Evolutionary conservation across 345 rosid genomes (phyloP).

Genomic region (Cardamine resedifolia): DNA sequence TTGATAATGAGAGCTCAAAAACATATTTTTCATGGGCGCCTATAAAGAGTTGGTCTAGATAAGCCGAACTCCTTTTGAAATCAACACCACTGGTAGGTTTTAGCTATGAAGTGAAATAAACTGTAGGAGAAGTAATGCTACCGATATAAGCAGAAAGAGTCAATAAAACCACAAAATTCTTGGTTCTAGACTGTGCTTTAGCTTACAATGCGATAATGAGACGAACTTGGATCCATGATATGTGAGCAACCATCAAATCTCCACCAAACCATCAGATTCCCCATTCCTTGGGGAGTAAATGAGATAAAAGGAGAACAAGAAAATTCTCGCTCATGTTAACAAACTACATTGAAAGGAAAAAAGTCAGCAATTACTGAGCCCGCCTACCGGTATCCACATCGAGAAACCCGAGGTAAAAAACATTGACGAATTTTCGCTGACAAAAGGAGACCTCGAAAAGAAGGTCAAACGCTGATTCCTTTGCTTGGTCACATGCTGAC

Average conservation of each 20-base stretch:
- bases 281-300: background rate
- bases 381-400: background rate
- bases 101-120: too few species aligned
- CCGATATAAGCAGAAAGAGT: background rate
- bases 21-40: too few species aligned
- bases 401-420: background rate
- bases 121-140: too few species aligned
- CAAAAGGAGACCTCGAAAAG: too few species aligned
- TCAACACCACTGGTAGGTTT: too few species aligned
- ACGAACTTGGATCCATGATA: background rate
- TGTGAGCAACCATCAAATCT: background rate
- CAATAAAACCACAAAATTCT: background rate
- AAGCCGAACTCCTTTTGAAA: too few species aligned
- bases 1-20: too few species aligned
- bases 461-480: too few species aligned
- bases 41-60: too few species aligned
- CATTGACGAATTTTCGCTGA: background rate
- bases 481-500: too few species aligned
- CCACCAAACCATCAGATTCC: background rate
- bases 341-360: background rate
- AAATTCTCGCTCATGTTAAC: background rate
- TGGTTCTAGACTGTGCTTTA: background rate
- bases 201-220: background rate
- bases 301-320: background rate
- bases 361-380: background rate